Evolutionary conservation across 139 green algal species (phyloP), one percentile per base, ranked within the genome.

Genomic region (Coccomyxa sp.): DNA sequence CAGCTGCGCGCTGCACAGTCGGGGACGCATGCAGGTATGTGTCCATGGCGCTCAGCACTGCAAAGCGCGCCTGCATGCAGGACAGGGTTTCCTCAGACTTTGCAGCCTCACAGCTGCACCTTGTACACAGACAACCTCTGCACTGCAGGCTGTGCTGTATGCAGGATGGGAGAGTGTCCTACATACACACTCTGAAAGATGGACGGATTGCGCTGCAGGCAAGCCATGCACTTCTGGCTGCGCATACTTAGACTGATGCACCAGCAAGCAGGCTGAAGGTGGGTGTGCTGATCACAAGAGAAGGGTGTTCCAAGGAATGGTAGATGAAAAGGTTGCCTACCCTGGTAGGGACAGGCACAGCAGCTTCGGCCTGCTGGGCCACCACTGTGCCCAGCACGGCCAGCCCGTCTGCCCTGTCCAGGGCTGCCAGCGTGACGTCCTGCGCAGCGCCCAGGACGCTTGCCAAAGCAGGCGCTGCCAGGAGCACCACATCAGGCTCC

Each of bases 1-100:
- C 69, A 0, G 73, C 79, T 0, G 29, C 35, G 6, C 68, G 73
- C 55, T 81, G 79, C 54, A 82, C 72, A 50, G 7, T 34, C 3
- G 76, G 70, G 4, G 54, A 68, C 36, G 70, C 58, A 10, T 68
- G 75, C 70, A 88, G 69, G 55, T 79, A 83, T 0, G 37, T 68
- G 1, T 29, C 69, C 40, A 88, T 77, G 36, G 86, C 78, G 39
- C 70, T n/a, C 79, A 88, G 73, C 31, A 81, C 76, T 36, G 84
- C 79, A 39, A 33, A 81, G 35, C 84, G 82, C 18, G 84, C 82
- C 9, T 82, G 39, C 31, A 6, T 64, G 73, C 0, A 22, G 36
- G 38, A 2, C 70, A 75, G 5, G 8, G 12, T 35, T 5, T 9
- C 8, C 16, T 31, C 1, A 16, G 29, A 5, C 16, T 68, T 69